Evolutionary conservation across 148 eudicot species (phyloP), one percentile per base, ranked within the genome.

Genomic region (Nyssa sinensis): DNA sequence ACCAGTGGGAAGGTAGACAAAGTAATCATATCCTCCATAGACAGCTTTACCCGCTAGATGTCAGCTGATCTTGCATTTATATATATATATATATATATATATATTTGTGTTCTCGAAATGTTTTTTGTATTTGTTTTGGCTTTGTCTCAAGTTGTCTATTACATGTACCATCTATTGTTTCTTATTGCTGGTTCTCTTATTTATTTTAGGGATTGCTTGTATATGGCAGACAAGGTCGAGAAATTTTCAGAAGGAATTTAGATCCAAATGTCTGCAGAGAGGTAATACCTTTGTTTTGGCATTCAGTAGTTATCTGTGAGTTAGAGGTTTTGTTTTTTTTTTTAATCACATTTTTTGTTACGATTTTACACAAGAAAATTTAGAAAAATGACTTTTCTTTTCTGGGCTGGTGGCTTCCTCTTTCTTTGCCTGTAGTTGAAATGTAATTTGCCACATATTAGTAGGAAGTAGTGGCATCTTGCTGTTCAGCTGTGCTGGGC

Each of bases 141-240:
- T 65, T 34, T 55, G 10, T 35, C 12, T 66, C 30, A 64, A 33
- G 62, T 34, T 30, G 65, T 55, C 61, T 31, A 37, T 34, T 39
- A 14, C 57, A 35, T 35, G 19, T 25, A 51, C 70, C 67, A 33
- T 78, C 10, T 30, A 66, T 39, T 66, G n/a, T 31, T 19, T 64
- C 62, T 67, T 28, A 47, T 69, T n/a, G 23, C 65, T 55, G 31
- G 21, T 75, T 71, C 41, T 73, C 32, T 39, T 1, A 37, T 33
- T 77, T 30, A 30, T 78, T 69, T 39, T 81, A 91, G 97, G 98
- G 97, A 61, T 87, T 94, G 83, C 89, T 91, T 80, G 96, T 94
- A 51, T 94, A 94, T 83, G 98, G 97, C 75, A 90, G 58, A 76
- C 90, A 92, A 86, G 98, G 98, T 63, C 89, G 78, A 66, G 98